Base-by-base conservation (phyloP, 768 basidiomycete genomes). In the Lentinula boryana region DNA sequence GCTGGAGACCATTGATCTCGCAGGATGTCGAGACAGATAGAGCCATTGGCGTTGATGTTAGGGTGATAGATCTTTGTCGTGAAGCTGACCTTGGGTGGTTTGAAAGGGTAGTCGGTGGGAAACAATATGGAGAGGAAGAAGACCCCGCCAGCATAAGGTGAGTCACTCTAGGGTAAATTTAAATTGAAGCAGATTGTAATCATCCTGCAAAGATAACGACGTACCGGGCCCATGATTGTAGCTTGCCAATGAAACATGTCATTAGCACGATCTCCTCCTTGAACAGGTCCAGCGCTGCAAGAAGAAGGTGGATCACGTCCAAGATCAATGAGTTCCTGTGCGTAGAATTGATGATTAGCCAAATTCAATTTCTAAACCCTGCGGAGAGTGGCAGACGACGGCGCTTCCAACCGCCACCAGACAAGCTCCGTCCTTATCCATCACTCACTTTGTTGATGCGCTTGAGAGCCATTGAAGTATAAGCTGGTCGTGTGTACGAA, bases 231-330 rank as follows among this genome's bases (percentile, higher is more conserved):
- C 96, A 98, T 98, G 74, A 98, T 98, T 66, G 96, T 98, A 63
- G 96, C 96, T 75, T 98, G 95, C 96, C 95, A 98, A 73, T 94
- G 88, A 82, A 98, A 99, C 87, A 98, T 88, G 78, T 98, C 95
- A 72, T 98, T 95, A 57, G 93, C 93, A 63, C 90, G 94, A 48
- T 97, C 97, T 48, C 18, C 46, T 6, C 23, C 36, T 12, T 56
- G 23, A 23, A 40, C 23, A 41, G 55, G 55, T 57, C 97, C 97
- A 68, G 97, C 97, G 69, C 93, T 95, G 88, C 97, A 99, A 60
- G 97, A 98, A 58, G 95, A 95, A 67, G 97, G 97, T 75, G 97
- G 97, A 82, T 99, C 97, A 72, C 95, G 95, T 58, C 95, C 95
- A 75, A 99, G 95, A 82, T 99, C 97, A 75, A 92, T 83, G 83